phyloP scores from a whole-genome alignment of 176 grass and related monocot species.

The Oropetium thomaeum region DNA sequence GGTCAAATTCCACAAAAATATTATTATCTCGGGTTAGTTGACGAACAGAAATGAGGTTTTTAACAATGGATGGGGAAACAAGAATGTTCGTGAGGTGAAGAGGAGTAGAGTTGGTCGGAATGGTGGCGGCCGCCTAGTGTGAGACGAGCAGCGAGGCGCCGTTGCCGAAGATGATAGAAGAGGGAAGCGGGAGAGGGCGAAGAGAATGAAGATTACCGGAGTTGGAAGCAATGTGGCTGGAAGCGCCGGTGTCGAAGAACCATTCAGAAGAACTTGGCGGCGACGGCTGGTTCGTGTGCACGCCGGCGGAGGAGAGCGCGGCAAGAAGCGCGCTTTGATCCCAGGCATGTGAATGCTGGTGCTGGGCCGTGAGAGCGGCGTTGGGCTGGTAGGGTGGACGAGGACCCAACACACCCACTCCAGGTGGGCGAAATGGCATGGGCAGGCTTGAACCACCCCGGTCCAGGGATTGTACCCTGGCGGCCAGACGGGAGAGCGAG shows the following conservation, averaged over 20 bases:
- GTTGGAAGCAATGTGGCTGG: not conserved
- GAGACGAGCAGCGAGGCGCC: too few relatives aligned
- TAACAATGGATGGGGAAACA: too few relatives aligned
- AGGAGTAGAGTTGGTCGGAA: too few relatives aligned
- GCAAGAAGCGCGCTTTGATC: not conserved
- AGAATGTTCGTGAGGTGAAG: too few relatives aligned
- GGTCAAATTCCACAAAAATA: too few relatives aligned
- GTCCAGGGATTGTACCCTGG: not conserved
- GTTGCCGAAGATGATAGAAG: too few relatives aligned
- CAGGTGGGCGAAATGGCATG: not conserved
- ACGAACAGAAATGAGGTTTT: too few relatives aligned
- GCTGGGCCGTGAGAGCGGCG: not conserved
- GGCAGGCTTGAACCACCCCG: not conserved
- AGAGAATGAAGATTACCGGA: too few relatives aligned
- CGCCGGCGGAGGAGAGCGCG: not conserved
- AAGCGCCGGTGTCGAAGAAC: not conserved
- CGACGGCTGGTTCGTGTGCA: not conserved
- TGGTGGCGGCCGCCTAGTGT: too few relatives aligned
- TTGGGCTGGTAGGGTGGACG: not conserved
- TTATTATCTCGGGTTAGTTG: too few relatives aligned
- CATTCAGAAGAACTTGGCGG: not conserved
- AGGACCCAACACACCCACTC: not conserved
- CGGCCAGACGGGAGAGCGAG: too few relatives aligned
- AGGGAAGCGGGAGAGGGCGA: too few relatives aligned
- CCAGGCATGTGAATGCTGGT: not conserved